Evolutionary conservation across 495 filamentous ascomycete genomes (phyloP).

Genomic region (Xylaria telfairii): DNA sequence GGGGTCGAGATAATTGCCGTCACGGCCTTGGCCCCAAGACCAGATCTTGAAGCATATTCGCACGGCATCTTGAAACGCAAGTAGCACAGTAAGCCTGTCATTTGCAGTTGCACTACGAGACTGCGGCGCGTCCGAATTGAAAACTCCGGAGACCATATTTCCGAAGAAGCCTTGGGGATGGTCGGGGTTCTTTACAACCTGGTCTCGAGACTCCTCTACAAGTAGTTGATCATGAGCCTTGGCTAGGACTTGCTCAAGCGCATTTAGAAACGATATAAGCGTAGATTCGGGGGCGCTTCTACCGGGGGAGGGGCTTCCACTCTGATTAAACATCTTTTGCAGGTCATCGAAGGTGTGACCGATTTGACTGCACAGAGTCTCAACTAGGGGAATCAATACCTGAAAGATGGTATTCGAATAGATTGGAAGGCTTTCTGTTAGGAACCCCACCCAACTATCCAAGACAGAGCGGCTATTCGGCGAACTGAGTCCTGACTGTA

Average conservation of each 20-base stretch:
- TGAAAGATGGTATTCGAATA: conserved; percentile 86
- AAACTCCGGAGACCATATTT: conserved; percentile 94
- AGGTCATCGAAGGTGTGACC: conserved; percentile 69
- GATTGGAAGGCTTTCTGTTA: conserved; percentile 83
- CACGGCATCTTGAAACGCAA: conserved; percentile 97
- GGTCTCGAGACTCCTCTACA: conserved; percentile 71
- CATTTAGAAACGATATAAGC: conserved; percentile 80
- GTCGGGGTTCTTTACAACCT: conserved; percentile 76
- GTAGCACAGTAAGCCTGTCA: conserved; percentile 85
- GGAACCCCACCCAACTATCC: conserved; percentile 87
- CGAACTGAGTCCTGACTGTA: conserved; percentile 82
- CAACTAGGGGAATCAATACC: conserved; percentile 85
- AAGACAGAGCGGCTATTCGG: conserved; percentile 75
- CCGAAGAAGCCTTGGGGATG: conserved; percentile 92
- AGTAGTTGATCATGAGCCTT: conserved; percentile 84
- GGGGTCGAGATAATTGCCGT: conserved; percentile 62
- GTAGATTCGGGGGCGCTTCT: conserved; percentile 65
- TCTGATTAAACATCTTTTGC: conserved; percentile 59
- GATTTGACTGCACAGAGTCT: conserved; percentile 83
- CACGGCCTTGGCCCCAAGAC: conserved; percentile 82
- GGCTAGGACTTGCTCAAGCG: conserved; percentile 87
- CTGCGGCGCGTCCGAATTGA: conserved; percentile 78
- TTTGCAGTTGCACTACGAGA: conserved; percentile 83
- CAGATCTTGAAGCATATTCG: conserved; percentile 91
- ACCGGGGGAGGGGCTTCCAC: conserved; percentile 38